A percentile compares a stretch with the other conserved stretches of the same genome.
These are phyloP conservation scores for Leishmania major DNA, from an alignment of 208 protist species.

Conservation along the genomic window DNA sequence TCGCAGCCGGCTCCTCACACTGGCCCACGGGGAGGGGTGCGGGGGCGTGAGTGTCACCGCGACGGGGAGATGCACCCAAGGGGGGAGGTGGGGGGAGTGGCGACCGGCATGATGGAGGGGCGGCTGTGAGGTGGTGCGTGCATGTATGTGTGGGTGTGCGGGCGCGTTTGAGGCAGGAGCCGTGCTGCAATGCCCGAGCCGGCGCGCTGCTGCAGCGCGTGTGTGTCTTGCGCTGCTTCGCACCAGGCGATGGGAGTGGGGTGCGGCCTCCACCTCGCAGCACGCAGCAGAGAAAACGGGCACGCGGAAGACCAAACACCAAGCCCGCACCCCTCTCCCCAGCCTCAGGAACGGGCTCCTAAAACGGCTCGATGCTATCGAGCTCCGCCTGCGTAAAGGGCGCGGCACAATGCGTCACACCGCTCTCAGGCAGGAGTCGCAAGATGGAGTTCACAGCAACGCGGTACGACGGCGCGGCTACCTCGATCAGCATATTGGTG, in stretches of 20 bases:
- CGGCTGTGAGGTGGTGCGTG: too few relatives aligned
- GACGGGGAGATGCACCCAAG: not conserved
- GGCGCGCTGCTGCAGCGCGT: too few relatives aligned
- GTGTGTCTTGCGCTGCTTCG: too few relatives aligned
- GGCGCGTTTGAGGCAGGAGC: too few relatives aligned
- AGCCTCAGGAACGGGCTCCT: not conserved
- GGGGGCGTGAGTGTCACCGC: not conserved
- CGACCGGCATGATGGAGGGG: too few relatives aligned
- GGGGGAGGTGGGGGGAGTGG: too few relatives aligned
- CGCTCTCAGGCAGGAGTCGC: conserved; percentile 22
- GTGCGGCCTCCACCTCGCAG: not conserved
- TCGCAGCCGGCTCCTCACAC: too few relatives aligned
- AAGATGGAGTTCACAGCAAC: conserved; percentile 65
- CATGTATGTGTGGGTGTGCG: too few relatives aligned
- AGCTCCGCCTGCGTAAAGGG: conserved; percentile 50
- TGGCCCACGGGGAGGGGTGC: too few relatives aligned
- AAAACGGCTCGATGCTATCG: conserved; percentile 43
- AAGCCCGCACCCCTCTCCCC: not conserved
- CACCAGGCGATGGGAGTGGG: too few relatives aligned
- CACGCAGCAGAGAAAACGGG: not conserved
- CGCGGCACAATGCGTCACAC: conserved; percentile 29
- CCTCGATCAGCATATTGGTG: conserved; percentile 39
- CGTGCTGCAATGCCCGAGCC: too few relatives aligned
- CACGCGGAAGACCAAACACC: not conserved
- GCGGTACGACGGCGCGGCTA: conserved; percentile 46